Evolutionary conservation across 2,329 filamentous ascomycete species (phyloP).

Genomic region (Xenoacremonium recifei): DNA sequence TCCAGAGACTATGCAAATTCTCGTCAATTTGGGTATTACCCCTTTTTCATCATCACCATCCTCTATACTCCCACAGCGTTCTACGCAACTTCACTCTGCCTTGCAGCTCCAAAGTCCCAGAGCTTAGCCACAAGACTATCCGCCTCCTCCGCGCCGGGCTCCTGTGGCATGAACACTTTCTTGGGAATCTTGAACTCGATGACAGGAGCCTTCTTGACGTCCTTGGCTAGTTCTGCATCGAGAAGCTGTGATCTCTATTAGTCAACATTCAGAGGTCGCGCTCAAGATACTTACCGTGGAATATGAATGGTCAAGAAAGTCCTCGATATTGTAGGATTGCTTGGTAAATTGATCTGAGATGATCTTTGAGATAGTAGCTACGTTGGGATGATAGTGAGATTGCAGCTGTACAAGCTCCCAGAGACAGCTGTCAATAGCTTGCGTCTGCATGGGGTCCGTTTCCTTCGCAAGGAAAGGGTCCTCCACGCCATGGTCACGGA

Average conservation of each 20-base stretch:
- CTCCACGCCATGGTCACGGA: conserved; percentile 58
- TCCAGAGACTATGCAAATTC: too few species aligned
- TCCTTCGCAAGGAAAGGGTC: conserved; percentile 80
- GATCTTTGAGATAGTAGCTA: conserved; percentile 90
- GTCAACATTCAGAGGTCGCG: conserved; percentile 10
- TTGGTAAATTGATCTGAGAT: conserved; percentile 98
- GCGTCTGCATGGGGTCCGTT: conserved; percentile 77
- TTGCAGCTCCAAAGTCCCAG: conserved; percentile 52
- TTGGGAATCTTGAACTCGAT: conserved; percentile 95
- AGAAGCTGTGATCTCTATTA: conserved; percentile 60
- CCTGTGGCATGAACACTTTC: conserved; percentile 64
- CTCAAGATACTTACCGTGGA: conserved; percentile 57
- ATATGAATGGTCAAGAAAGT: conserved; percentile 95
- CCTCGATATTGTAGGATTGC: conserved; percentile 89
- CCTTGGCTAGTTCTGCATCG: conserved; percentile 78
- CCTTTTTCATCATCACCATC: too few species aligned
- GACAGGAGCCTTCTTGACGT: conserved; percentile 81
- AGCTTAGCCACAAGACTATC: conserved; percentile 59
- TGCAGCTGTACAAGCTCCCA: conserved; percentile 95
- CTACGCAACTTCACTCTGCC: conserved; percentile 12
- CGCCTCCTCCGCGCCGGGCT: conserved; percentile 43
- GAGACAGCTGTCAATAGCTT: conserved; percentile 85
- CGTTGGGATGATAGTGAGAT: conserved; percentile 94
- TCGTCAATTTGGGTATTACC: too few species aligned
- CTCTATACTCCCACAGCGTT: background rate